A percentile compares a stretch with the other conserved stretches of the same genome.
These are phyloP conservation scores for Hymenoscyphus albidus DNA, from an alignment of 2,329 filamentous ascomycete species.

Conservation along the genomic window DNA sequence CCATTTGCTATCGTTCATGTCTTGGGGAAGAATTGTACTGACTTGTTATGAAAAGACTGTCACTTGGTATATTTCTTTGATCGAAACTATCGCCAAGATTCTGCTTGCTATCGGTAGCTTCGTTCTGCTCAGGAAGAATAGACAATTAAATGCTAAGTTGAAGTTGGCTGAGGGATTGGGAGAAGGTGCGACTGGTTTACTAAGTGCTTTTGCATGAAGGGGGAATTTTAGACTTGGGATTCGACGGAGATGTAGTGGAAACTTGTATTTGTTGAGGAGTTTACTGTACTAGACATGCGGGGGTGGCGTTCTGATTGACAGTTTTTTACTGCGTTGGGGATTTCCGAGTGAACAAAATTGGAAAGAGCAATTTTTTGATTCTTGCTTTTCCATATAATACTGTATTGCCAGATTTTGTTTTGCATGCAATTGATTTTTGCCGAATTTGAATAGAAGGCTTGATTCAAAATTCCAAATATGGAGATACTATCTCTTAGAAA, in stretches of 20 bases:
- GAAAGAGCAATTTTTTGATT: neutral
- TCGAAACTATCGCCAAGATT: conserved; percentile 10
- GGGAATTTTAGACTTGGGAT: neutral
- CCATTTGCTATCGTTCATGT: too few species aligned
- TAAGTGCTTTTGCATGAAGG: conserved; percentile 6
- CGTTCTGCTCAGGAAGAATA: conserved; percentile 7
- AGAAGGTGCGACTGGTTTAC: conserved; percentile 7
- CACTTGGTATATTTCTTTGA: conserved; percentile 8
- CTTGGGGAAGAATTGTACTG: neutral
- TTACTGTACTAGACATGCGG: neutral
- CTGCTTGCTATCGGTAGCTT: conserved; percentile 5
- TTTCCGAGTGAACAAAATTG: neutral
- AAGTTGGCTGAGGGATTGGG: conserved; percentile 3
- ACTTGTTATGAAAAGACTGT: neutral
- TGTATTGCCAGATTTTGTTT: neutral
- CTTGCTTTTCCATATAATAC: neutral
- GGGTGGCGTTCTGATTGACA: neutral
- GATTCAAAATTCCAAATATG: too few species aligned
- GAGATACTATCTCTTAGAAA: too few species aligned
- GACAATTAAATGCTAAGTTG: conserved; percentile 1
- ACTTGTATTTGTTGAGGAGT: neutral
- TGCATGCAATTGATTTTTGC: too few species aligned
- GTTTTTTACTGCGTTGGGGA: neutral
- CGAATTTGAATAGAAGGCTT: neutral
- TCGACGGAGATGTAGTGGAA: neutral